Evolutionary conservation across 257 asterid species (phyloP).

Genomic region (Plantago ovata): DNA sequence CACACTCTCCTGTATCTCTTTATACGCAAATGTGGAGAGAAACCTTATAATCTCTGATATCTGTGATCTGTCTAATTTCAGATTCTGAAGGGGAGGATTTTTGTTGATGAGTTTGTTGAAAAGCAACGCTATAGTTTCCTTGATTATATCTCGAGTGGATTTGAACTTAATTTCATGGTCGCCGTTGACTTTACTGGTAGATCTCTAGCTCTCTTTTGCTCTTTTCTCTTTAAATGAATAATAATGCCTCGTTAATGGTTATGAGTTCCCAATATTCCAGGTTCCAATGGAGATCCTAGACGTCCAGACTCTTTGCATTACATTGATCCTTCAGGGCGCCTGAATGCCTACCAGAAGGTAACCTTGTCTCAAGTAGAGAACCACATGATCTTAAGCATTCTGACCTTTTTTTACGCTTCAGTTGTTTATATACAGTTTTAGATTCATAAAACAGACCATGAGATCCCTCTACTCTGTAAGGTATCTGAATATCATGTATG

Average conservation of each 20-base stretch:
- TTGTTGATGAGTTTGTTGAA: conserved; percentile 57
- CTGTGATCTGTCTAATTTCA: conserved; percentile 14
- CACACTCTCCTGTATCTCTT: conserved; percentile 13
- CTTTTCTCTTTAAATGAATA: too few relatives aligned
- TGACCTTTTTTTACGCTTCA: too few relatives aligned
- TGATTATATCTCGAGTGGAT: conserved; percentile 83
- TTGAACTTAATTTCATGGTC: conserved; percentile 80
- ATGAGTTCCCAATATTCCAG: conserved; percentile 27
- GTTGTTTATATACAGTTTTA: neutral
- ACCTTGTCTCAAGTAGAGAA: conserved; percentile 1
- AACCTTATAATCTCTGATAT: conserved; percentile 17
- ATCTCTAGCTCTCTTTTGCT: conserved; percentile 7
- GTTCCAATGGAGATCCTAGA: conserved; percentile 68
- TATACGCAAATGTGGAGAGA: conserved; percentile 8
- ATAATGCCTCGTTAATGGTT: too few relatives aligned
- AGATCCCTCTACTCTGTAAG: too few relatives aligned
- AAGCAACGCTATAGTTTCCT: conserved; percentile 65
- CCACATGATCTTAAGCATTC: too few relatives aligned
- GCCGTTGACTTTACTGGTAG: conserved; percentile 87
- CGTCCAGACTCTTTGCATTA: conserved; percentile 55
- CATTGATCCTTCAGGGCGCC: conserved; percentile 55
- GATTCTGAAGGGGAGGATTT: conserved; percentile 57
- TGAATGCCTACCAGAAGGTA: conserved; percentile 80
- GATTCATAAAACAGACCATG: neutral
- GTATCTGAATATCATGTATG: too few relatives aligned